Conservation (phyloP, 306 rosid species). For the Quercus mongolica region DNA sequence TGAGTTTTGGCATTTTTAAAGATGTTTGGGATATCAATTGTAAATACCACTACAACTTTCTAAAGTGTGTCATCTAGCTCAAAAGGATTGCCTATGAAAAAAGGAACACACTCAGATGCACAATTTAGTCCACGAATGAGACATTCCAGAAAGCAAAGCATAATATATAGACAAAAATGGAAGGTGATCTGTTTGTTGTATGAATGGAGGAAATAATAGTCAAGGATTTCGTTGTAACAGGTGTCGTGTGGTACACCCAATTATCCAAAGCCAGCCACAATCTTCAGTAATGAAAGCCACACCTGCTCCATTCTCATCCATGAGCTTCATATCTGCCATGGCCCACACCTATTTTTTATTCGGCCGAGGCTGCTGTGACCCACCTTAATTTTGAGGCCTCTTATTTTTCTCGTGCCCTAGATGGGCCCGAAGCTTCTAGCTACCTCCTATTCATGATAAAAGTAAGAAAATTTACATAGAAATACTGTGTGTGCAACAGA, state of each 20-base stretch:
- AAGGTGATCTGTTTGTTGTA: neutral
- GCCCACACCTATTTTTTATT: neutral
- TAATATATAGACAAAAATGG: neutral
- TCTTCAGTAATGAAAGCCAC: slow-evolving; percentile 8
- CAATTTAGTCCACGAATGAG: no score
- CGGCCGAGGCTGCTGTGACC: neutral
- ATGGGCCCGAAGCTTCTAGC: neutral
- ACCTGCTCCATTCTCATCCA: neutral
- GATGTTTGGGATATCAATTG: no score
- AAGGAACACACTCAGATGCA: no score
- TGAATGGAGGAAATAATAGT: neutral
- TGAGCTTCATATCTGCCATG: neutral
- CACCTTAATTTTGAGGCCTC: neutral
- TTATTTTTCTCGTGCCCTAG: neutral
- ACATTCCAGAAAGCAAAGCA: no score
- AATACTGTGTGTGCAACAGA: no score
- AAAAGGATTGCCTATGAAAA: no score
- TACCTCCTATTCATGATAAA: no score
- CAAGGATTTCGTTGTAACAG: neutral
- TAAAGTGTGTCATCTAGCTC: no score
- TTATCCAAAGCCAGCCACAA: neutral
- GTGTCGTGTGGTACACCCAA: neutral
- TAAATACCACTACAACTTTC: no score
- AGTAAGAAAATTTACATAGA: no score
- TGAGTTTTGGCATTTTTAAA: no score